Conservation (phyloP, 108 stramenopile genomes). For the Phaeodactylum tricornutum region DNA sequence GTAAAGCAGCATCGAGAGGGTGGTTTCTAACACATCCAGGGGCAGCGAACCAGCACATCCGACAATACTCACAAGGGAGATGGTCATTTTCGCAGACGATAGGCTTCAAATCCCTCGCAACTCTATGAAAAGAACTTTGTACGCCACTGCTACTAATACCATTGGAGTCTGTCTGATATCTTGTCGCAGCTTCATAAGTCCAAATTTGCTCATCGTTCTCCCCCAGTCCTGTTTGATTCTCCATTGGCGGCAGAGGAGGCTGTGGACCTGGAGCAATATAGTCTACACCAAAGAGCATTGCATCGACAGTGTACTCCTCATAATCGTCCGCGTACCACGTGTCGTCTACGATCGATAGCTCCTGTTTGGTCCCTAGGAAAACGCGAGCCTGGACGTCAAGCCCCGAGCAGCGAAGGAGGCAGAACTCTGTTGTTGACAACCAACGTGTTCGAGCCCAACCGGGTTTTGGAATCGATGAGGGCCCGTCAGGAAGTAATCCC, state of each 20-base stretch:
- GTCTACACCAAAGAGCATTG: conserved; percentile 60
- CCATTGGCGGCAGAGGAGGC: conserved; percentile 17
- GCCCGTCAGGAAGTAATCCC: not conserved
- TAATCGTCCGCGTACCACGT: conserved; percentile 23
- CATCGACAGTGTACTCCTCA: conserved; percentile 55
- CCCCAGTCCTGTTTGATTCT: not conserved
- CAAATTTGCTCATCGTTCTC: conserved; percentile 2
- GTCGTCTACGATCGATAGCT: conserved; percentile 1
- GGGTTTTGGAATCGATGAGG: not conserved
- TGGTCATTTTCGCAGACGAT: conserved; percentile 28
- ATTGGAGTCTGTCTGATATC: conserved; percentile 29
- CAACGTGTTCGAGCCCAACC: conserved; percentile 49
- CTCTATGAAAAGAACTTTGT: conserved; percentile 47
- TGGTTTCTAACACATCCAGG: no score
- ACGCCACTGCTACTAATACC: conserved; percentile 48
- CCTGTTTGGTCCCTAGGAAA: conserved; percentile 36
- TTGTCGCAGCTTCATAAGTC: conserved; percentile 12
- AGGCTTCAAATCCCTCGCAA: conserved; percentile 37
- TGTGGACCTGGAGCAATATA: conserved; percentile 48
- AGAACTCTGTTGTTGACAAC: conserved; percentile 23
- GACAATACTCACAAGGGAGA: conserved; percentile 46
- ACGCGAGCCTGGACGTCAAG: conserved; percentile 59
- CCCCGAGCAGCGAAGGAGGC: conserved; percentile 59
- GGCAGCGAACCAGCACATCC: conserved; percentile 53
- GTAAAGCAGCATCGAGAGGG: conserved; percentile 23